A percentile compares a stretch with the other conserved stretches of the same genome.
Conservation (phyloP, 257 asterid species). For the Verbena officinalis region DNA sequence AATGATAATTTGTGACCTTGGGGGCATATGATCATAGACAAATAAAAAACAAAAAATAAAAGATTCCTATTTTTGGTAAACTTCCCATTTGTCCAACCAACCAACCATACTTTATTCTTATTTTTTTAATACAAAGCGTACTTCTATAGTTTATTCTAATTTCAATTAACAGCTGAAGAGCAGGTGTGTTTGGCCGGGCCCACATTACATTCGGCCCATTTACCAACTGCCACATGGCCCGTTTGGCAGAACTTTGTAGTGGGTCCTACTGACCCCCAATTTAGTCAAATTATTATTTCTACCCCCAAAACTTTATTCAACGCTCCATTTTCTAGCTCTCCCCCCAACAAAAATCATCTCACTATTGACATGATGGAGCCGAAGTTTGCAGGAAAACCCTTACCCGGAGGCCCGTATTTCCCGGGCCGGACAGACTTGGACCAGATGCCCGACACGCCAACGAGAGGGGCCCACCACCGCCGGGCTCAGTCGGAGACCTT, state of each 20-base stretch:
- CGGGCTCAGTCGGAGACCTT: constrained; percentile 89
- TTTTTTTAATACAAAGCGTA: not conserved
- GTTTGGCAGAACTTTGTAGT: constrained; percentile 10
- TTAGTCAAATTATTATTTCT: constrained; percentile 33
- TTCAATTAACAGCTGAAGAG: not conserved
- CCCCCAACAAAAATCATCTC: not conserved
- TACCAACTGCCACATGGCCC: constrained; percentile 38
- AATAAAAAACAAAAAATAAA: not conserved
- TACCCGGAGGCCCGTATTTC: constrained; percentile 34
- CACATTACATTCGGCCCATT: not conserved
- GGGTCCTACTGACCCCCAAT: constrained; percentile 33
- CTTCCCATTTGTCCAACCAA: constrained; percentile 20
- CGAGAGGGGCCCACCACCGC: constrained; percentile 73
- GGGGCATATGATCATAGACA: too few relatives aligned
- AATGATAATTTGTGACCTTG: too few relatives aligned
- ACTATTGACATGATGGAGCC: constrained; percentile 55
- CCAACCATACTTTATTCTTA: not conserved
- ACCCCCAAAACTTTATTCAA: constrained; percentile 37
- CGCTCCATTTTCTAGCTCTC: constrained; percentile 14
- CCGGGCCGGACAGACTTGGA: constrained; percentile 59
- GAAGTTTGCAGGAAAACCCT: constrained; percentile 54
- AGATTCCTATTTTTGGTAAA: not conserved
- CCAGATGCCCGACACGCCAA: constrained; percentile 79
- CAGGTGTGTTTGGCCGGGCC: constrained; percentile 23
- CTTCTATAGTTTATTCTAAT: constrained; percentile 10